Evolutionary conservation across 495 filamentous ascomycete genomes (phyloP).

Genomic region (Penicillium longicatenatum): DNA sequence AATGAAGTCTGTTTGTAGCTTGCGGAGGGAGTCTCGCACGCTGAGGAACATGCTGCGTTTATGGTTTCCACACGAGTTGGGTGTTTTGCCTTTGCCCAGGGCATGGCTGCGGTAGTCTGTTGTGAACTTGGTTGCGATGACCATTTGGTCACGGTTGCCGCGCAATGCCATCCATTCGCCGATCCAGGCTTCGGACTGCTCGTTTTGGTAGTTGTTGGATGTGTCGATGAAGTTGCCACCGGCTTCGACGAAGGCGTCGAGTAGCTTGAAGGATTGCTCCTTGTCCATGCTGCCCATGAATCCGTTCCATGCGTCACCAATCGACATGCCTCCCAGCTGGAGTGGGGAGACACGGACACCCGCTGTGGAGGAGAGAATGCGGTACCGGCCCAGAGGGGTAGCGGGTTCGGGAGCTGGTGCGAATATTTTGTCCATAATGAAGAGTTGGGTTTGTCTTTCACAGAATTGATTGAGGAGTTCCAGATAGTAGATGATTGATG

Average conservation of each 20-base stretch:
- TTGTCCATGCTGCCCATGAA: slow-evolving; percentile 39
- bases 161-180: slow-evolving; percentile 73
- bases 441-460: background rate
- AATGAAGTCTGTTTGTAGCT: slow-evolving; percentile 65
- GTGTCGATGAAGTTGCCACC: slow-evolving; percentile 85
- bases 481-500: no score
- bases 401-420: background rate
- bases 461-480: no score
- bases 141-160: slow-evolving; percentile 58
- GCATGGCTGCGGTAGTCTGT: slow-evolving; percentile 34
- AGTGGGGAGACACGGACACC: slow-evolving; percentile 58
- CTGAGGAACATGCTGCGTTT: slow-evolving; percentile 55
- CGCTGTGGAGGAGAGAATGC: slow-evolving; percentile 56
- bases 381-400: slow-evolving; percentile 48
- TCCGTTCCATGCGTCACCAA: slow-evolving; percentile 51
- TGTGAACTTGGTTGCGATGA: slow-evolving; percentile 75
- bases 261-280: background rate
- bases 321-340: slow-evolving; percentile 57
- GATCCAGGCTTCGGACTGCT: slow-evolving; percentile 70
- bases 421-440: background rate
- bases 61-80: slow-evolving; percentile 57
- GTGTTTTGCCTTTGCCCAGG: slow-evolving; percentile 45
- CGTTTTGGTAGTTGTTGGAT: slow-evolving; percentile 68
- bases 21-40: slow-evolving; percentile 52
- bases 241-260: background rate